phyloP scores from a whole-genome alignment of 257 asterid species.

The Catharanthus roseus region DNA sequence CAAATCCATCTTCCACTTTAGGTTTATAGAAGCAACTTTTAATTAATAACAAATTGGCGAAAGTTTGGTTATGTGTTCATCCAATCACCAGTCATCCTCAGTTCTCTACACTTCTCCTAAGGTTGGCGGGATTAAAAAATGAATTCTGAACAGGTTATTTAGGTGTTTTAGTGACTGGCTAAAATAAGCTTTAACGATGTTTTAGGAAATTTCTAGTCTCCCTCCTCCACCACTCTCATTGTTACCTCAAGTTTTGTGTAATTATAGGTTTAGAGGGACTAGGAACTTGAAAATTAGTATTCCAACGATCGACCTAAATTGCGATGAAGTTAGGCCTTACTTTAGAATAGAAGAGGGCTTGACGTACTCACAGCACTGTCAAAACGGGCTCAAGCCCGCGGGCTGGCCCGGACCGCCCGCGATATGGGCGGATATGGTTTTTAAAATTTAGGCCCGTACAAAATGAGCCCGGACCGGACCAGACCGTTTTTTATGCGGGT shows the following conservation, averaged over 20 bases:
- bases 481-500: no score
- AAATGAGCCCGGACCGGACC: no score
- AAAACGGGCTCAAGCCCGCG: no score
- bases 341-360: constrained; percentile 27
- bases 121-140: constrained; percentile 20
- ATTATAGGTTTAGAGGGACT: constrained; percentile 10
- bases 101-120: constrained; percentile 1
- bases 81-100: constrained; percentile 11
- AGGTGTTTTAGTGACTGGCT: constrained; percentile 19
- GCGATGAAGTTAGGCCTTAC: constrained; percentile 18
- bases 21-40: constrained; percentile 9
- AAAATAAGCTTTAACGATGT: neutral
- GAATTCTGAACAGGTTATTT: constrained; percentile 8
- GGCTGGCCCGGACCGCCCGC: no score
- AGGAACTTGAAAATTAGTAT: constrained; percentile 3
- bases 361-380: no score
- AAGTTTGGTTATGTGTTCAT: constrained; percentile 24
- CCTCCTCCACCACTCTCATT: constrained; percentile 21
- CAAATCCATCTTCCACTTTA: constrained; percentile 9
- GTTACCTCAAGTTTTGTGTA: neutral
- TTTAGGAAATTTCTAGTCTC: constrained; percentile 12
- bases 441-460: no score
- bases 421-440: no score
- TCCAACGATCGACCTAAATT: constrained; percentile 15
- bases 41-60: constrained; percentile 5